A percentile compares a stretch with the other conserved stretches of the same genome.
These are phyloP conservation scores for Nigrospora oryzae DNA, from an alignment of 2,329 filamentous ascomycete genomes.

Conservation along the genomic window DNA sequence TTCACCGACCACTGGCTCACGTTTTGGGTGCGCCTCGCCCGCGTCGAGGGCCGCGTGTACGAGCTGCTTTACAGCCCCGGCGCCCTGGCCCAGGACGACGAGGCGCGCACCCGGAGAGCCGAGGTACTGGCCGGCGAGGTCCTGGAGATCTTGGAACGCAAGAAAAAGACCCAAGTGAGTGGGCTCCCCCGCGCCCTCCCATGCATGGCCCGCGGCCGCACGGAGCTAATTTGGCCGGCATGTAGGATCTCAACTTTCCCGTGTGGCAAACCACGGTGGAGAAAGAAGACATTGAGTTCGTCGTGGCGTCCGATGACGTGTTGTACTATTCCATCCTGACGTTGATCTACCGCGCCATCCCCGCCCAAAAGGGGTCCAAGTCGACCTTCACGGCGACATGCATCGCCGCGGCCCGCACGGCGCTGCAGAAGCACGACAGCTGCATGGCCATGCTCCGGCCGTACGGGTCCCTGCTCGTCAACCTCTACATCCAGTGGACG, in stretches of 20 bases:
- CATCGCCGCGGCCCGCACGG: slow-evolving; percentile 38
- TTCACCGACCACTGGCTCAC: slow-evolving; percentile 9
- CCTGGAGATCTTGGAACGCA: slow-evolving; percentile 17
- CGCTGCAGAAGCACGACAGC: slow-evolving; percentile 34
- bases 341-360: slow-evolving; percentile 43
- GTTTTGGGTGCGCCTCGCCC: slow-evolving; percentile 45
- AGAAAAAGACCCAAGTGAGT: slow-evolving; percentile 10
- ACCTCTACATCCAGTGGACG: slow-evolving; percentile 46
- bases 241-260: too few relatives aligned
- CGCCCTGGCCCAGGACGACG: slow-evolving; percentile 29
- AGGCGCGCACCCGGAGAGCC: slow-evolving; percentile 30
- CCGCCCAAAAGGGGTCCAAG: slow-evolving; percentile 29
- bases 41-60: slow-evolving; percentile 51
- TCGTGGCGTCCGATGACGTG: slow-evolving; percentile 30
- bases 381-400: slow-evolving; percentile 40
- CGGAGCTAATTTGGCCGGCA: too few relatives aligned
- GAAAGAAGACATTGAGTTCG: slow-evolving; percentile 8
- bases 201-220: too few relatives aligned
- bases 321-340: slow-evolving; percentile 40
- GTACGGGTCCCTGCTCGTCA: slow-evolving; percentile 29
- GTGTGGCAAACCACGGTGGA: too few relatives aligned
- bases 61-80: slow-evolving; percentile 46
- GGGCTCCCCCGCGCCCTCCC: too few relatives aligned
- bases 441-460: slow-evolving; percentile 33
- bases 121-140: slow-evolving; percentile 28